A percentile compares a stretch with the other conserved stretches of the same genome.
phyloP scores from a whole-genome alignment of 768 basidiomycete species.

The Suillus luteus region DNA sequence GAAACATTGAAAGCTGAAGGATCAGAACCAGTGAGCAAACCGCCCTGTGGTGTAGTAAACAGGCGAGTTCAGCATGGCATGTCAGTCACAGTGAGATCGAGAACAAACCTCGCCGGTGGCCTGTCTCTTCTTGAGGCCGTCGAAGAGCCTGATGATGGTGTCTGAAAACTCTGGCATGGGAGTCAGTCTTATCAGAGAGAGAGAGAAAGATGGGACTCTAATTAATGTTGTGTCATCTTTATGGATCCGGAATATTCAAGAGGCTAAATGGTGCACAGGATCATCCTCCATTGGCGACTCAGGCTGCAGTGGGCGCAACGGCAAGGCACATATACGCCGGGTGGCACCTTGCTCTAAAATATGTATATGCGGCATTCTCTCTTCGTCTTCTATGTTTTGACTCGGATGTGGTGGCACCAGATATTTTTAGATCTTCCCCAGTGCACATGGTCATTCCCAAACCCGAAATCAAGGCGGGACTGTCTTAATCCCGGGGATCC shows the following conservation, averaged over 20 bases:
- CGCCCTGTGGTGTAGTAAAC: slow-evolving; percentile 49
- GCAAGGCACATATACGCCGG: not conserved
- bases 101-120: slow-evolving; percentile 32
- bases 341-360: no score
- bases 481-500: no score
- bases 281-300: not conserved
- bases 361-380: not conserved
- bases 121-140: slow-evolving; percentile 21
- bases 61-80: not conserved
- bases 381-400: not conserved
- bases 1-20: slow-evolving; percentile 58
- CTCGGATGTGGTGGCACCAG: no score
- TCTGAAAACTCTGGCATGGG: slow-evolving; percentile 47
- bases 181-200: slow-evolving; percentile 15
- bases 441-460: no score
- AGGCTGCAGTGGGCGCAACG: not conserved
- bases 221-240: not conserved
- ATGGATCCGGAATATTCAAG: not conserved
- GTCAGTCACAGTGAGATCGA: not conserved
- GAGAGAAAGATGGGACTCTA: slow-evolving; percentile 26
- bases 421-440: no score
- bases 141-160: slow-evolving; percentile 37
- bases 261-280: not conserved
- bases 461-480: no score
- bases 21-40: slow-evolving; percentile 76